Evolutionary conservation across 495 filamentous ascomycete species (phyloP).

Genomic region (Chlorociboria aeruginascens): DNA sequence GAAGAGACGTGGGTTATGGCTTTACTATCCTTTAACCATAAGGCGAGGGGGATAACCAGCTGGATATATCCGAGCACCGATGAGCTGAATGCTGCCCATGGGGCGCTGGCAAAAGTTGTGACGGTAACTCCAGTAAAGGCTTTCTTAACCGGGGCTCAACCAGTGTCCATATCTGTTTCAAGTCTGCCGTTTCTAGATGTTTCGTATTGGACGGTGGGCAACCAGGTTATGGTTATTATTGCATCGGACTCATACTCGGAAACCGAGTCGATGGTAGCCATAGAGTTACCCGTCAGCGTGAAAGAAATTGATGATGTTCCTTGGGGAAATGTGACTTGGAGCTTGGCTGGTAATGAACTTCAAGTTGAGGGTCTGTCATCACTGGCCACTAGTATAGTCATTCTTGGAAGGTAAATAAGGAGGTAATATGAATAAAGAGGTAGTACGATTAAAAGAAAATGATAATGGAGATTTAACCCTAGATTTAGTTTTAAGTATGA

Average conservation of each 20-base stretch:
- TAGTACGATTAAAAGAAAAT: no score
- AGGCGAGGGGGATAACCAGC: slow-evolving; percentile 33
- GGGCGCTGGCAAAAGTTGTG: slow-evolving; percentile 30
- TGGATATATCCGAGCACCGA: slow-evolving; percentile 41
- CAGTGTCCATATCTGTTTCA: slow-evolving; percentile 4
- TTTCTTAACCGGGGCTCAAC: slow-evolving; percentile 29
- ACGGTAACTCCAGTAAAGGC: slow-evolving; percentile 24
- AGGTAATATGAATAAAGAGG: no score
- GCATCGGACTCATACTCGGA: slow-evolving; percentile 9
- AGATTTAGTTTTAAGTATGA: no score
- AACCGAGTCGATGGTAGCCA: slow-evolving; percentile 16
- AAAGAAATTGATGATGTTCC: no score
- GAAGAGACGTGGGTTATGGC: slow-evolving; percentile 49
- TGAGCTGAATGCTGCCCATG: slow-evolving; percentile 29
- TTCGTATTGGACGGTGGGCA: slow-evolving; percentile 25
- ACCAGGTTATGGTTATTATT: slow-evolving; percentile 28
- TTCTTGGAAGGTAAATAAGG: no score
- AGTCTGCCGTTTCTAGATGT: slow-evolving; percentile 23
- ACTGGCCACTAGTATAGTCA: no score
- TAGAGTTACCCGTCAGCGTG: not conserved
- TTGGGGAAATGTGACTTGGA: no score
- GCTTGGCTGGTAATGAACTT: no score
- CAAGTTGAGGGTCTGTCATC: no score
- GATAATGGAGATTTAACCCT: no score
- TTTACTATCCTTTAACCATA: slow-evolving; percentile 46